Conservation (phyloP, 73 alveolate species). For the Durusdinium trenchii region DNA sequence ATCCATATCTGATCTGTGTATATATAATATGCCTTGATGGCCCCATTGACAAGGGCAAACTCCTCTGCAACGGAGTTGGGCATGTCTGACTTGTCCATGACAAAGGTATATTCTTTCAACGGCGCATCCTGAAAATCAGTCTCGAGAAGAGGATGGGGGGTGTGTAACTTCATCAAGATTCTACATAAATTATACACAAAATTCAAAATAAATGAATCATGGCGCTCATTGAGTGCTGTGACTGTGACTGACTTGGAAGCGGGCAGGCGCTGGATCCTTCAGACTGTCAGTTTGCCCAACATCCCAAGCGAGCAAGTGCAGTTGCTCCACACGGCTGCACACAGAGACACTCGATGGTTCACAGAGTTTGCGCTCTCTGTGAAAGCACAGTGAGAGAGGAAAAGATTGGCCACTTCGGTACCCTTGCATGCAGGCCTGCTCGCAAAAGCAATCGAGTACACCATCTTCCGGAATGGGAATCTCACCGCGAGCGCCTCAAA, state of each 20-base stretch:
- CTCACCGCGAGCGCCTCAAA: neutral
- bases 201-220: neutral
- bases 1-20: neutral
- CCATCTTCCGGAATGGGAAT: constrained; percentile 27
- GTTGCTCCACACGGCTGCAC: neutral
- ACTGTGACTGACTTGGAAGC: neutral
- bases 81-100: constrained; percentile 10
- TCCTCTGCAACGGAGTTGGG: constrained; percentile 29
- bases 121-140: neutral
- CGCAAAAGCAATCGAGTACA: neutral
- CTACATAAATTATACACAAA: neutral
- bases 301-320: neutral
- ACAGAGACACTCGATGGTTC: no score
- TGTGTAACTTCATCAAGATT: neutral
- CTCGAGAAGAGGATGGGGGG: neutral
- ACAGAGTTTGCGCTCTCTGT: no score
- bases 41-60: neutral
- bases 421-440: constrained; percentile 7
- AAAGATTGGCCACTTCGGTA: no score
- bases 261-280: neutral
- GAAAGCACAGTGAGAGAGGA: no score
- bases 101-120: constrained; percentile 5
- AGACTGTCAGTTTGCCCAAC: no score
- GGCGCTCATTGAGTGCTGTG: no score
- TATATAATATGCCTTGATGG: neutral